Conservation (phyloP, 2,329 filamentous ascomycete genomes). For the Fusarium pseudonygamai region DNA sequence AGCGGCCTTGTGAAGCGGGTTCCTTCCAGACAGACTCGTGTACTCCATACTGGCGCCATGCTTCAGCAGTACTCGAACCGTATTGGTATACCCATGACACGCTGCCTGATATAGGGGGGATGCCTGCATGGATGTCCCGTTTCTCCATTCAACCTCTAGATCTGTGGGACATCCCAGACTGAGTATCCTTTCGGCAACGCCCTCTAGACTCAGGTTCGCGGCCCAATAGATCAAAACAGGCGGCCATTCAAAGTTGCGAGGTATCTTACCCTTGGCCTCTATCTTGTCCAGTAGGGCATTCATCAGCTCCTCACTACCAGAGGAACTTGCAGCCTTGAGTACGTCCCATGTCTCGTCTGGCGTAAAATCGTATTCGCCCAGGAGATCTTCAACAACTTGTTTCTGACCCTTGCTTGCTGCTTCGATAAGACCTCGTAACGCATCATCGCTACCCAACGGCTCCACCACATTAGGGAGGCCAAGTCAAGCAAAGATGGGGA, state of each 20-base stretch:
- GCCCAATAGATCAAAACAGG: neutral
- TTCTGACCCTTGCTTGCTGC: neutral
- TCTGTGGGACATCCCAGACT: neutral
- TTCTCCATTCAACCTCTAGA: neutral
- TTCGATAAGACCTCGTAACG: neutral
- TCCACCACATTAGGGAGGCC: neutral
- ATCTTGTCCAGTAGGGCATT: neutral
- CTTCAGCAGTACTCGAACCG: neutral
- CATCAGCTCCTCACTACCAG: neutral
- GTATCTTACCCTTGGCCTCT: neutral
- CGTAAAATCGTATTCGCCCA: neutral
- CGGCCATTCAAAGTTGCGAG: neutral
- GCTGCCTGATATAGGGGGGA: neutral
- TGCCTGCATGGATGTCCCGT: neutral
- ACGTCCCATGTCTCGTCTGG: neutral
- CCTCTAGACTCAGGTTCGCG: neutral
- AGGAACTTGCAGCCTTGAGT: accelerated
- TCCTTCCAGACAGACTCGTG: neutral
- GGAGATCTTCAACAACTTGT: neutral
- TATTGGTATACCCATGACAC: neutral
- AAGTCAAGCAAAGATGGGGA: neutral
- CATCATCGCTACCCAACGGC: neutral
- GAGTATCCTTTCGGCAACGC: neutral
- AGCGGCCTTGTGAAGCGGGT: neutral
- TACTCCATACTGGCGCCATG: neutral